Conservation (phyloP, 768 basidiomycete species). For the Leccinum sublutescens region DNA sequence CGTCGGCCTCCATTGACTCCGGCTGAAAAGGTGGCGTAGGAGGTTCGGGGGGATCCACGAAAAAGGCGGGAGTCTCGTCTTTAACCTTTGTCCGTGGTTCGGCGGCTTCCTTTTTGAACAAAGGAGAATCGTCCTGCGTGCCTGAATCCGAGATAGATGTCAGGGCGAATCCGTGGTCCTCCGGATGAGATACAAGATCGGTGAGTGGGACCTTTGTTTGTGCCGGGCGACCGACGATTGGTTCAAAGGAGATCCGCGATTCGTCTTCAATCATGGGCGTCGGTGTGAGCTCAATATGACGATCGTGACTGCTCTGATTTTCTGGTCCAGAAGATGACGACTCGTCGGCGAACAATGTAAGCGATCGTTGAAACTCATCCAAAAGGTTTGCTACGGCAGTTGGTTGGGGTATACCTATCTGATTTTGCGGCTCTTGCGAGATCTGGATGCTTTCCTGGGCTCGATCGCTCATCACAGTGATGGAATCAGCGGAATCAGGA, state of each 20-base stretch:
- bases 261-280: not conserved
- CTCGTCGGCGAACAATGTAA: slow-evolving; percentile 4
- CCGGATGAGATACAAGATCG: not conserved
- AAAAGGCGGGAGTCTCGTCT: not conserved
- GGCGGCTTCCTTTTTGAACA: not conserved
- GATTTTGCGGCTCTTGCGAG: not conserved
- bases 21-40: not conserved
- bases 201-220: not conserved
- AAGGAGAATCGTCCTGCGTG: not conserved
- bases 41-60: not conserved
- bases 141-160: not conserved
- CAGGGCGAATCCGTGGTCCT: not conserved
- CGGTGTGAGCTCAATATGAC: not conserved
- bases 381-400: slow-evolving; percentile 4
- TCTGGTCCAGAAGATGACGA: not conserved
- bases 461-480: not conserved
- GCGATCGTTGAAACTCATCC: slow-evolving; percentile 8
- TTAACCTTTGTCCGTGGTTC: not conserved
- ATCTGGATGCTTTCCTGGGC: not conserved
- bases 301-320: not conserved
- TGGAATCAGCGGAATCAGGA: not conserved
- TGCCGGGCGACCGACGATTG: not conserved
- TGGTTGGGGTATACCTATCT: not conserved
- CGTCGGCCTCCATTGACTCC: not conserved
- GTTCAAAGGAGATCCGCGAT: not conserved